phyloP scores from a whole-genome alignment of 2,329 filamentous ascomycete genomes.

The Lachnellula suecica region DNA sequence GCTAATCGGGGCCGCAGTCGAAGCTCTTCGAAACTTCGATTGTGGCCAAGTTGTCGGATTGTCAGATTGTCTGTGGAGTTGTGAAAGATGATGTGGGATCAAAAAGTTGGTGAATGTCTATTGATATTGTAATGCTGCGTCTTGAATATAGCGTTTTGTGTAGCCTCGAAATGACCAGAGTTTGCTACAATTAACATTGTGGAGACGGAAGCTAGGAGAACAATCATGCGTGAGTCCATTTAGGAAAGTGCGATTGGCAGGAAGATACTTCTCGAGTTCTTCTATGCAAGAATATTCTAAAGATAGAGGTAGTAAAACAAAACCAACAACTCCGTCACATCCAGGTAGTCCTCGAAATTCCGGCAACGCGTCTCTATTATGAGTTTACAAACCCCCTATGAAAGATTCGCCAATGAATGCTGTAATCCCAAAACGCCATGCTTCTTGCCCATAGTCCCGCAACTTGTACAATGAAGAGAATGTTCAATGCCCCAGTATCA shows the following conservation, averaged over 20 bases:
- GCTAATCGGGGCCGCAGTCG: slow-evolving; percentile 6
- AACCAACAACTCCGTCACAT: background rate
- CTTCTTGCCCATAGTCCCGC: slow-evolving; percentile 17
- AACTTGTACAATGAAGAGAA: slow-evolving; percentile 17
- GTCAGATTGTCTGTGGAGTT: background rate
- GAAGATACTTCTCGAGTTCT: background rate
- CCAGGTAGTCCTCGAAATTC: background rate
- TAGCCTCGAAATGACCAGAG: background rate
- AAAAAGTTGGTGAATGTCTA: too few relatives aligned
- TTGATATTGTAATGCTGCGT: too few relatives aligned
- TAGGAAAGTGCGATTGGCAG: background rate
- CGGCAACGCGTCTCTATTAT: background rate
- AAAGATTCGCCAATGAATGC: slow-evolving; percentile 3
- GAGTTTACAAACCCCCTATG: background rate
- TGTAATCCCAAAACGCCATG: slow-evolving; percentile 25
- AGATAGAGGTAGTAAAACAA: background rate
- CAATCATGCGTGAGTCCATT: background rate
- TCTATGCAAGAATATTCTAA: background rate
- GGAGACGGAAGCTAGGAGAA: background rate
- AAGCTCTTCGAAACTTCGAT: slow-evolving; percentile 7
- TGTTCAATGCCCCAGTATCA: slow-evolving; percentile 1
- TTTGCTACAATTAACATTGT: background rate
- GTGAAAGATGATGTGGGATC: too few relatives aligned
- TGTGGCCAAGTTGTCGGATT: background rate
- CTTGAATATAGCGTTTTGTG: too few relatives aligned